These are phyloP conservation scores for Myriosclerotinia scirpicola DNA, from an alignment of 2,329 filamentous ascomycete genomes.

Conservation along the genomic window DNA sequence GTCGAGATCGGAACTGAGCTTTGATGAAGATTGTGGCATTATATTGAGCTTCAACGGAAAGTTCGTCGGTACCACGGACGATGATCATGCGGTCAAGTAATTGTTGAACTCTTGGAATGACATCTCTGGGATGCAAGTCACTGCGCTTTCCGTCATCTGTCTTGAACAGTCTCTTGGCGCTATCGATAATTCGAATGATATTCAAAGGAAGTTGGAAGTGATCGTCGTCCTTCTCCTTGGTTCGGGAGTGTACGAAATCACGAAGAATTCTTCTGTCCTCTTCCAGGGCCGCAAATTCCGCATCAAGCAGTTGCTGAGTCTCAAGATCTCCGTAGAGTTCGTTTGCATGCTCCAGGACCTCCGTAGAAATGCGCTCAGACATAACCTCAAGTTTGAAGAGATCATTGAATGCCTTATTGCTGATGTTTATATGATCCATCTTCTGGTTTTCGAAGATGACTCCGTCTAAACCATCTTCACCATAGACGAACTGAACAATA, in stretches of 20 bases:
- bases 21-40: conserved; percentile 93
- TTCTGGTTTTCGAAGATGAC: conserved; percentile 90
- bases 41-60: conserved; percentile 82
- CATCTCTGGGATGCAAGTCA: conserved; percentile 84
- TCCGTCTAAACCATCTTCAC: conserved; percentile 94
- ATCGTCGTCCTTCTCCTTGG: conserved; percentile 71
- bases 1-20: conserved; percentile 80
- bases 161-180: conserved; percentile 85
- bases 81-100: conserved; percentile 77
- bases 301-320: conserved; percentile 81
- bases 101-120: conserved; percentile 74
- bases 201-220: conserved; percentile 92
- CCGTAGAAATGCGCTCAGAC: conserved; percentile 58
- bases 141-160: conserved; percentile 84
- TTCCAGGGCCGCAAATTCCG: conserved; percentile 78
- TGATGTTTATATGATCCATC: conserved; percentile 82
- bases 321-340: conserved; percentile 86
- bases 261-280: conserved; percentile 77
- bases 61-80: conserved; percentile 78
- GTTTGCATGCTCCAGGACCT: conserved; percentile 80
- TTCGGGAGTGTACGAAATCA: conserved; percentile 52
- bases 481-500: conserved; percentile 95
- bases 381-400: conserved; percentile 87
- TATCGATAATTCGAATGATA: conserved; percentile 84
- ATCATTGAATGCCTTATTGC: conserved; percentile 72